A percentile compares a stretch with the other conserved stretches of the same genome.
Evolutionary conservation across 257 asterid genomes (phyloP).

Genomic region (Rauvolfia tetraphylla): DNA sequence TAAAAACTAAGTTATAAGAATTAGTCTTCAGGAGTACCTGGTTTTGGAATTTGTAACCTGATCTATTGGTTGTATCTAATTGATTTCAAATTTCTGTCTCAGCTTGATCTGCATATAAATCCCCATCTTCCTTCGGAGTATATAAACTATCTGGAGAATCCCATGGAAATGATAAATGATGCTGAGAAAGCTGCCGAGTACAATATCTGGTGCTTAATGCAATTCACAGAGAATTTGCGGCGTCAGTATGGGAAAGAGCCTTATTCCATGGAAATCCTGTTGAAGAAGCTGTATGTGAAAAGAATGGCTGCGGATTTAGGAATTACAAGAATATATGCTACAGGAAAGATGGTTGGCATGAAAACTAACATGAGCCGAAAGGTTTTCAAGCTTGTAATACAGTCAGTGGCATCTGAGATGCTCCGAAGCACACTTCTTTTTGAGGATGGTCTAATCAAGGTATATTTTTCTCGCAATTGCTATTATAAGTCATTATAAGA

Average conservation of each 20-base stretch:
- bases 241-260: conserved; percentile 94
- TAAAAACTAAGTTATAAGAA: neutral
- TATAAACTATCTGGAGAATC: conserved; percentile 88
- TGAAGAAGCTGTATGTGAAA: conserved; percentile 89
- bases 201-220: conserved; percentile 80
- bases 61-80: neutral
- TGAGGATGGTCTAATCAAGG: conserved; percentile 83
- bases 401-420: conserved; percentile 68
- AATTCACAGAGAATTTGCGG: conserved; percentile 78
- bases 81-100: conserved; percentile 23
- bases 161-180: conserved; percentile 65
- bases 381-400: conserved; percentile 80
- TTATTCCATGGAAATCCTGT: conserved; percentile 84
- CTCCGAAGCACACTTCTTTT: conserved; percentile 64
- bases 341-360: conserved; percentile 81
- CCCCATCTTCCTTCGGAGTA: conserved; percentile 94
- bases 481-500: neutral
- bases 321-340: conserved; percentile 57
- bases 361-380: conserved; percentile 75
- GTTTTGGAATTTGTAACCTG: neutral
- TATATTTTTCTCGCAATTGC: conserved; percentile 19
- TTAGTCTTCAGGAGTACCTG: neutral
- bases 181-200: conserved; percentile 87
- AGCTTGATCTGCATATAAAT: conserved; percentile 77
- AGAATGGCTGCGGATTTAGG: conserved; percentile 98